Evolutionary conservation across 1,139 yeast species (phyloP).

Genomic region (Debaryomyces subglobosus): DNA sequence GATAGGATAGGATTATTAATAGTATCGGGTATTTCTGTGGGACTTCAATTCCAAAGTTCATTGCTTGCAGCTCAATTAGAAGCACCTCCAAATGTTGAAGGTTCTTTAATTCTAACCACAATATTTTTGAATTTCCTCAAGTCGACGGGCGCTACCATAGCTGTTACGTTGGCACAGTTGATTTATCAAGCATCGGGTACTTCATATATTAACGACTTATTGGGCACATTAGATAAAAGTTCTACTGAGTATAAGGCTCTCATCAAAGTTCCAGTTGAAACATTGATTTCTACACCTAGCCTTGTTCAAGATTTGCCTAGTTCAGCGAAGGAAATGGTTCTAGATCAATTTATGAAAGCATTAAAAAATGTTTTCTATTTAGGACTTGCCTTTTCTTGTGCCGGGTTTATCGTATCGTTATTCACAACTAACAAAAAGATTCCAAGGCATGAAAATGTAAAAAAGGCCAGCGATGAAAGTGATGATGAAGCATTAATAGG

Average conservation of each 20-base stretch:
- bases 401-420: constrained; percentile 31
- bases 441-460: constrained; percentile 37
- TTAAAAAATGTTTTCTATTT: constrained; percentile 46
- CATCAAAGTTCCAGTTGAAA: constrained; percentile 19
- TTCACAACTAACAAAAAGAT: constrained; percentile 43
- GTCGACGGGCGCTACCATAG: constrained; percentile 52
- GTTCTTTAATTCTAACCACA: constrained; percentile 54
- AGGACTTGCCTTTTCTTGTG: constrained; percentile 35
- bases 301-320: constrained; percentile 30
- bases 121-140: constrained; percentile 50
- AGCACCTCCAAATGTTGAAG: constrained; percentile 53
- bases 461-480: constrained; percentile 15
- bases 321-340: constrained; percentile 23
- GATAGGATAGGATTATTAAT: constrained; percentile 56
- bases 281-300: constrained; percentile 34
- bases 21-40: constrained; percentile 57
- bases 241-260: constrained; percentile 23
- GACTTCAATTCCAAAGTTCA: constrained; percentile 56
- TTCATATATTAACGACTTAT: constrained; percentile 22
- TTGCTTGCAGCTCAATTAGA: constrained; percentile 55
- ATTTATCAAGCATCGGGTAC: constrained; percentile 39
- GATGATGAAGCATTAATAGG: constrained; percentile 5
- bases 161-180: constrained; percentile 50
- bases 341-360: constrained; percentile 39
- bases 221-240: constrained; percentile 4